Evolutionary conservation across 2,329 filamentous ascomycete genomes (phyloP).

Genomic region (Sporothrix schenckii): DNA sequence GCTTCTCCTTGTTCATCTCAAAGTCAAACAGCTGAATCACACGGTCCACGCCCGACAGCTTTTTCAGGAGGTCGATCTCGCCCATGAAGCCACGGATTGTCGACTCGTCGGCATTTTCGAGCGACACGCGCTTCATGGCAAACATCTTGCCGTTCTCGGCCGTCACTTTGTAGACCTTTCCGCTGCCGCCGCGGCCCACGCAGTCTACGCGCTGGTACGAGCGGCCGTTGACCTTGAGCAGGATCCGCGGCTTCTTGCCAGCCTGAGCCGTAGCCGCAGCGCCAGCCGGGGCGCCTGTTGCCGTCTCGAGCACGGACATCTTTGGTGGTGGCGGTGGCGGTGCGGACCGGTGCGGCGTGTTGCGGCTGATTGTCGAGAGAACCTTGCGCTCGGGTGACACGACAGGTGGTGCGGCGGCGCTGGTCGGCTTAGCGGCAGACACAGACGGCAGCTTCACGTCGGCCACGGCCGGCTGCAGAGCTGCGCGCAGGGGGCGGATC

Average conservation of each 20-base stretch:
- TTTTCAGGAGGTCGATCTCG: conserved; percentile 88
- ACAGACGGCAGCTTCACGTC: conserved; percentile 12
- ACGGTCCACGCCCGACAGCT: conserved; percentile 79
- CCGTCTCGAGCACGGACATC: conserved; percentile 93
- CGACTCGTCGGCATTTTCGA: conserved; percentile 84
- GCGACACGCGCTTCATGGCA: conserved; percentile 87
- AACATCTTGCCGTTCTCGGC: conserved; percentile 96
- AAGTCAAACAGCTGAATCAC: conserved; percentile 91
- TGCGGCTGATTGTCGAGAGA: conserved; percentile 58
- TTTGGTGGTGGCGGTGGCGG: conserved; percentile 78
- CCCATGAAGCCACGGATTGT: conserved; percentile 88
- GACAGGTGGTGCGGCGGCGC: neutral
- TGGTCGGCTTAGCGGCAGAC: neutral
- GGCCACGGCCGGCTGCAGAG: conserved; percentile 17
- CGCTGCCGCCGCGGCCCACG: conserved; percentile 88
- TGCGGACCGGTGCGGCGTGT: conserved; percentile 77
- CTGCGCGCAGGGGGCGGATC: conserved; percentile 50
- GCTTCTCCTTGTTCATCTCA: conserved; percentile 90
- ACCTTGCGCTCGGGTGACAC: conserved; percentile 57
- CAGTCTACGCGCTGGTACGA: conserved; percentile 87
- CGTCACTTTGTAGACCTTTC: conserved; percentile 93
- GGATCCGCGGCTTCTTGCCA: conserved; percentile 72
- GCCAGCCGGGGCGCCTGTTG: conserved; percentile 78
- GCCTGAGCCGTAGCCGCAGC: conserved; percentile 73
- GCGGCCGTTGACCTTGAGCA: conserved; percentile 87